Conservation (phyloP, 2,329 filamentous ascomycete species). For the Colletotrichum kahawae region DNA sequence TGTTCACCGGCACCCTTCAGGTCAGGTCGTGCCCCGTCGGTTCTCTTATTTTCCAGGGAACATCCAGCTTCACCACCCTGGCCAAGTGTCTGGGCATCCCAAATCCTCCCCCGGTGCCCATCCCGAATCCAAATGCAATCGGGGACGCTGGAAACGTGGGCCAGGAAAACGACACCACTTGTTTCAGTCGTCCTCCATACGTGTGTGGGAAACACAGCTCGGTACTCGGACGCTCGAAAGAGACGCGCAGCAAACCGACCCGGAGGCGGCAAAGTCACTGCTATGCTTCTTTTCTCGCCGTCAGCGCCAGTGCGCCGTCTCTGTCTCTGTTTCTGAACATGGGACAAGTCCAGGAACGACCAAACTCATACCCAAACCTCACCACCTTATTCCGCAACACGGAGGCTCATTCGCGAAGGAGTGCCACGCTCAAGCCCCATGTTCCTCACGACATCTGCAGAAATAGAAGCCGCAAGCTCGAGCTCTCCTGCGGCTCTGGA, state of each 20-base stretch:
- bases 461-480: not conserved
- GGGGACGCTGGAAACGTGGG: not conserved
- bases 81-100: constrained; percentile 5
- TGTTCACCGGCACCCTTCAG: not conserved
- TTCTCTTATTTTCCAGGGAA: not conserved
- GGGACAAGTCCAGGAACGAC: constrained; percentile 2
- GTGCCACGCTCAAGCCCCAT: not conserved
- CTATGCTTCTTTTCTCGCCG: not conserved
- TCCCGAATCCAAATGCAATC: not conserved
- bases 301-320: not conserved
- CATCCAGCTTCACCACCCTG: not conserved
- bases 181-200: constrained; percentile 7
- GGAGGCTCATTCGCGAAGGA: not conserved
- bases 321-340: constrained; percentile 17
- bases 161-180: not conserved
- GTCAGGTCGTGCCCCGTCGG: not conserved
- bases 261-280: not conserved
- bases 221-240: not conserved
- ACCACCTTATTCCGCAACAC: not conserved
- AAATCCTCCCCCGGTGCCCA: not conserved
- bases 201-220: not conserved
- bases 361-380: not conserved
- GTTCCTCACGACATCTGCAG: not conserved
- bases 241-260: not conserved
- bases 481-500: not conserved